A percentile compares a stretch with the other conserved stretches of the same genome.
Evolutionary conservation across 2,329 filamentous ascomycete genomes (phyloP).

Genomic region (Penicillium sp.): DNA sequence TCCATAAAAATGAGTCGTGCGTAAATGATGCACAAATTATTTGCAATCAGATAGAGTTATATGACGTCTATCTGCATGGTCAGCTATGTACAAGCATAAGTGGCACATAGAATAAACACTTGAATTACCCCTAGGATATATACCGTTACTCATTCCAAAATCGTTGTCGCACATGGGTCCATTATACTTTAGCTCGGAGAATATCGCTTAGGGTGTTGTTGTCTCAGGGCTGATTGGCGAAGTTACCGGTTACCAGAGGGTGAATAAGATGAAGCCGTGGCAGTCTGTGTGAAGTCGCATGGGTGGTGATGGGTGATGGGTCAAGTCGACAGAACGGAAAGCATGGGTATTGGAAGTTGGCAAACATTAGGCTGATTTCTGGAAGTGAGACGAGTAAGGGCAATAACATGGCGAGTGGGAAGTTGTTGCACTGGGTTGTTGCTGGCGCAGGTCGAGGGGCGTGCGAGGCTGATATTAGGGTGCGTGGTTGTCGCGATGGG

Average conservation of each 20-base stretch:
- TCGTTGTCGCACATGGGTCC: slow-evolving; percentile 8
- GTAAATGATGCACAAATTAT: neutral
- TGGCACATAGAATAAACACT: slow-evolving; percentile 5
- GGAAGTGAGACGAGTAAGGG: neutral
- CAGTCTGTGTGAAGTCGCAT: neutral
- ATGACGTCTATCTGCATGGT: slow-evolving; percentile 3
- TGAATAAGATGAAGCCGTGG: neutral
- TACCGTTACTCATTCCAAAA: slow-evolving; percentile 3
- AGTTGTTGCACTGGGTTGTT: slow-evolving; percentile 3
- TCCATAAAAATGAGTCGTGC: neutral
- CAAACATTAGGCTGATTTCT: neutral
- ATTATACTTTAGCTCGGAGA: neutral
- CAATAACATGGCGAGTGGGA: neutral
- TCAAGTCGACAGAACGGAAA: neutral
- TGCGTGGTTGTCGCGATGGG: slow-evolving; percentile 8
- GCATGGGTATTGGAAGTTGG: neutral
- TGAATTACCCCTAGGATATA: neutral
- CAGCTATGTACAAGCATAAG: slow-evolving; percentile 8
- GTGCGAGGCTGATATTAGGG: too few species aligned
- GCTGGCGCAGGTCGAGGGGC: neutral
- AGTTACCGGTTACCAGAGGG: neutral
- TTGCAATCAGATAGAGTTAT: slow-evolving; percentile 1
- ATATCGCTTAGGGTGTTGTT: slow-evolving; percentile 3
- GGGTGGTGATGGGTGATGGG: slow-evolving; percentile 1
- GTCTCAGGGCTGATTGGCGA: neutral